Evolutionary conservation across 805 yeast genomes (phyloP), one percentile per base, ranked within the genome.

Genomic region (Myxozyma udenii): DNA sequence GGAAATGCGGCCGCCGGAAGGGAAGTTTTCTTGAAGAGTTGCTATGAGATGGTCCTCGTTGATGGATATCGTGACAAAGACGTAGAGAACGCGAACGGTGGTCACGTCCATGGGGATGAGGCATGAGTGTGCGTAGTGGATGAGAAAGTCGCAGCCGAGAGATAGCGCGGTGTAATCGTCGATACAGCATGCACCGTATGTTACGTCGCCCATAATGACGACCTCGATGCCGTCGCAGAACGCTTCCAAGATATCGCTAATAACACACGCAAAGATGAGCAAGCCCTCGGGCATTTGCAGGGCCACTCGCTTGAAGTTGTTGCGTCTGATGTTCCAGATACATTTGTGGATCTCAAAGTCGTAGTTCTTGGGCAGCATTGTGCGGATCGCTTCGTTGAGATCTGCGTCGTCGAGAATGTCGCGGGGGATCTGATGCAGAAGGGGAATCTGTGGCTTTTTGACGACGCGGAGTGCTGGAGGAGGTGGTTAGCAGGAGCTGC

Each of bases 271-370:
- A 66, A 90, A 93, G 1, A 93, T 86, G 44, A 93, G 72, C 26
- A 93, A 70, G 1, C 98, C 98, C 69, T 93, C 98, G 1, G 98
- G 98, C 96, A 93, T 87, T 64, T 93, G 98, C 23, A 93, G 70
- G 1, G 96, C 96, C 3, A 95, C 96, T 55, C 95, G 74, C 58
- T 78, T 85, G 14, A 96, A 91, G 14, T 71, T 71, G 54, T 78
- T 74, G 64, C 87, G 87, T 40, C 78, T 76, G 35, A 93, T 84
- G 64, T 91, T 91, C 95, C 96, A 91, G 2, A 93, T 83, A 0
- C 97, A 90, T 66, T 93, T 93, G 68, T 89, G 97, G 51, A 93
- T 83, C 68, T 93, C 98, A 69, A 93, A 93, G 70, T 90, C 91
- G 69, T 93, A 93, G 67, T 93, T 93, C 1, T 87, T 77, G 1